A percentile compares a stretch with the other conserved stretches of the same genome.
Evolutionary conservation across 345 rosid genomes (phyloP).

Genomic region (Gossypium arboreum): DNA sequence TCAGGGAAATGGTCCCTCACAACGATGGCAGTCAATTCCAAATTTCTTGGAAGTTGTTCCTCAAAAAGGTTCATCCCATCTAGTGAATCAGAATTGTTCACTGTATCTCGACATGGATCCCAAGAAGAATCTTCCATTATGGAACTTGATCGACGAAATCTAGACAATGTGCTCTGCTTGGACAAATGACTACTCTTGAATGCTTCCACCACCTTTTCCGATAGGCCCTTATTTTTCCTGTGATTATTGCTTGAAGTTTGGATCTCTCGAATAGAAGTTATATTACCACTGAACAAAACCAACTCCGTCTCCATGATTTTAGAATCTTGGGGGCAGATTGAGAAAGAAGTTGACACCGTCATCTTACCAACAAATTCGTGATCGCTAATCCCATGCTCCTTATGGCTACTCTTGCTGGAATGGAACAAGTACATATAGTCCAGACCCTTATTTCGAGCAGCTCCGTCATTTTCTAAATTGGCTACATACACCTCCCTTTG

Average conservation of each 20-base stretch:
- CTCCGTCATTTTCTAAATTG: conserved; percentile 38
- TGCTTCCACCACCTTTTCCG: conserved; percentile 64
- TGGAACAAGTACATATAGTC: conserved; percentile 59
- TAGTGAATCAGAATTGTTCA: conserved; percentile 29
- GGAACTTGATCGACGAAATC: conserved; percentile 52
- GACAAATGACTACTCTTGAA: conserved; percentile 41
- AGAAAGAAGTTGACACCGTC: conserved; percentile 58
- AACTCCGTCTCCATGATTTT: conserved; percentile 69
- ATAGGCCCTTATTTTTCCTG: conserved; percentile 53
- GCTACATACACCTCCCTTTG: conserved; percentile 63
- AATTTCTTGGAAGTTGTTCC: conserved; percentile 55
- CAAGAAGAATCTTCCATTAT: conserved; percentile 38
- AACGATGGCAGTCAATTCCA: conserved; percentile 72
- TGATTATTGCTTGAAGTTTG: conserved; percentile 31
- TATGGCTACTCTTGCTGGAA: conserved; percentile 36
- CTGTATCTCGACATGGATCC: conserved; percentile 44
- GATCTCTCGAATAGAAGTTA: conserved; percentile 24
- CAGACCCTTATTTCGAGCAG: conserved; percentile 27
- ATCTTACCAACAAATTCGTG: conserved; percentile 59
- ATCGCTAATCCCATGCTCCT: conserved; percentile 32
- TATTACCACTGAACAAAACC: conserved; percentile 57
- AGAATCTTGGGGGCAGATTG: conserved; percentile 37
- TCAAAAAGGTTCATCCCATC: conserved; percentile 37
- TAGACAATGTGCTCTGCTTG: conserved; percentile 59
- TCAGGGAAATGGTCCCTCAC: conserved; percentile 52